Base-by-base conservation (phyloP, 257 asterid genomes). In the Thymus quinquecostatus region DNA sequence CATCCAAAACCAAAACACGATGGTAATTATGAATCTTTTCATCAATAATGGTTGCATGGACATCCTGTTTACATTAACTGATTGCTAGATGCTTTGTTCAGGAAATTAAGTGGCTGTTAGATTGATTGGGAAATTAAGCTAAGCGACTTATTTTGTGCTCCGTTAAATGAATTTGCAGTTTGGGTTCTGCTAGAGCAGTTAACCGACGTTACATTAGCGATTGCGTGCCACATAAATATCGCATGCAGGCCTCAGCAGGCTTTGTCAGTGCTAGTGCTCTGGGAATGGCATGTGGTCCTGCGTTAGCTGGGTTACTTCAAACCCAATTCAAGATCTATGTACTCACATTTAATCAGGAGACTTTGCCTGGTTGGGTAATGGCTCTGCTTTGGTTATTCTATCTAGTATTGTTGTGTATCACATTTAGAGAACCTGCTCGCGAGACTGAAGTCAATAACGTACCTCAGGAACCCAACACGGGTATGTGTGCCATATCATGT, bases 261-360 rank as follows among this genome's bases (percentile, higher is more conserved):
- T 93, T 93, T 64, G 98, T 93, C 75, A 93, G 98, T 84, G 98
- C 97, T 55, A 91, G 97, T 80, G 98, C 98, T 79, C 88, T 93
- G 44, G 98, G 98, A 81, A 93, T 93, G 98, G 98, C 98, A 51
- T 87, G 96, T 66, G 98, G 97, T 14, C 98, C 98, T 32, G 98
- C 97, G 73, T 79, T 93, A 40, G 98, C 96, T 10, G 97, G 96
- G 29, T 64, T 93, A 48, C 96, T 93, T 70, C 96, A 89, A 80
- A 85, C 83, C 43, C 69, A 93, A n/a, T 93, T 93, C 74, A 91
- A 86, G 70, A 58, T 93, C 47, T 82, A 61, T 80, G 82, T 81
- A 51, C 21, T 93, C 77, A 87, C 98, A 10, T 87, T 93, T 74
- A 91, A 93, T 84, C 87, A 87, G 78, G 80, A 76, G 56, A 93